Conservation (phyloP, 306 rosid genomes). For the Medicago truncatula region MtrunA17r5.0-ANR NC_053042.1:56028501-56029000, state of each 20-base stretch:
- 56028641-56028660: no score
- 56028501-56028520: no score
- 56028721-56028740: slow-evolving; percentile 62
- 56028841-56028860: slow-evolving; percentile 55
- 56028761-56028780: slow-evolving; percentile 66
- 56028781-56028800: slow-evolving; percentile 66
- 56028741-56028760: slow-evolving; percentile 59
- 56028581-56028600: no score
- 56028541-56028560: no score
- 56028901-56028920: slow-evolving; percentile 52
- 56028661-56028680: no score
- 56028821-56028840: slow-evolving; percentile 62
- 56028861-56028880: slow-evolving; percentile 64
- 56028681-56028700: neutral
- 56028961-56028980: no score
- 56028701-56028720: slow-evolving; percentile 66
- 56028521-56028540: no score
- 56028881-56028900: slow-evolving; percentile 65
- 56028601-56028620: no score
- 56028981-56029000: neutral
- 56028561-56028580: no score
- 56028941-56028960: neutral
- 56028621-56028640: no score
- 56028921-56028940: no score
- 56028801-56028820: slow-evolving; percentile 65